Conservation (phyloP, 2,329 filamentous ascomycete species). For the Fusarium tjaetaba region DNA sequence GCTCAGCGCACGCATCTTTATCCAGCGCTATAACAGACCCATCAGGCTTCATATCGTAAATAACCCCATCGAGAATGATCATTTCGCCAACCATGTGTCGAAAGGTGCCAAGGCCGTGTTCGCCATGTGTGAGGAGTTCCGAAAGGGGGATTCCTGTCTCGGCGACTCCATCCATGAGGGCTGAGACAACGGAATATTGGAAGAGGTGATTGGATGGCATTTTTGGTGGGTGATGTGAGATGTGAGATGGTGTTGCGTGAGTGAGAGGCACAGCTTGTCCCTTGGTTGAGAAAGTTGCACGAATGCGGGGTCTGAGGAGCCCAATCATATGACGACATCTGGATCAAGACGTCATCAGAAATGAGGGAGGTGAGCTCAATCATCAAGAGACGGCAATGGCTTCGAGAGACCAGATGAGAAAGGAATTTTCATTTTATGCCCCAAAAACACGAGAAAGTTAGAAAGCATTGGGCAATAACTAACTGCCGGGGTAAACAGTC, state of each 20-base stretch:
- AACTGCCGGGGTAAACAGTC: background rate
- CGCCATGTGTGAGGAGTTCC: conserved; percentile 18
- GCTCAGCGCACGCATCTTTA: background rate
- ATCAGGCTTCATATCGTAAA: conserved; percentile 32
- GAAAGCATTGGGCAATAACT: rapidly evolving
- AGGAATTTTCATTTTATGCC: background rate
- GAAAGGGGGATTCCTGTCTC: conserved; percentile 23
- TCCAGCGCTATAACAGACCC: conserved; percentile 13
- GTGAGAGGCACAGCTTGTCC: background rate
- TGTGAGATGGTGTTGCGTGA: background rate
- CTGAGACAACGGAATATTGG: conserved; percentile 35
- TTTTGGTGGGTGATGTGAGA: background rate
- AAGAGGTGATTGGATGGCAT: conserved; percentile 31
- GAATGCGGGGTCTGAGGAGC: rapidly evolving
- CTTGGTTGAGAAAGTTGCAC: background rate
- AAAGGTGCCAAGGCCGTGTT: conserved; percentile 36
- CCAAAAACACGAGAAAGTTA: background rate
- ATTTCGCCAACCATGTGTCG: conserved; percentile 35
- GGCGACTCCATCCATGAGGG: conserved; percentile 35
- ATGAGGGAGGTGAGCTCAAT: background rate
- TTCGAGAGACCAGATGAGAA: background rate
- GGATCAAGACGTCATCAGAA: conserved; percentile 4
- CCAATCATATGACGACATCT: background rate
- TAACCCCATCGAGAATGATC: conserved; percentile 28
- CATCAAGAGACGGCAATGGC: background rate